Evolutionary conservation across 2,329 filamentous ascomycete genomes (phyloP).

Genomic region (Colletotrichum chlorophyti): DNA sequence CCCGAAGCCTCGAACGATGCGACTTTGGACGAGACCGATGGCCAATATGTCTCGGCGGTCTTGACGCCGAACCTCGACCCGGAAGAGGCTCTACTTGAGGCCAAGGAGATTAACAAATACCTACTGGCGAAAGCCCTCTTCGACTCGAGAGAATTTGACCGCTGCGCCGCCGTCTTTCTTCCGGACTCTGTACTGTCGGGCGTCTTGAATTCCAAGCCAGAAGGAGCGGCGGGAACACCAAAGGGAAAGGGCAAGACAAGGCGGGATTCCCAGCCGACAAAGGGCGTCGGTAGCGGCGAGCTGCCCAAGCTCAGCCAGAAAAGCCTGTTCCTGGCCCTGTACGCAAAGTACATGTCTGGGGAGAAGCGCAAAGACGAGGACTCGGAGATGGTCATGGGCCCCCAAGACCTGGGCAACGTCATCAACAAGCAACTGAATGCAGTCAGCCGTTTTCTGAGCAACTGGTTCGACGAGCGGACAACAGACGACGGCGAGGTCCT

Average conservation of each 20-base stretch:
- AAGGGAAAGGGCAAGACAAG: constrained; percentile 68
- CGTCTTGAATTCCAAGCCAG: constrained; percentile 59
- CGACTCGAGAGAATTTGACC: constrained; percentile 93
- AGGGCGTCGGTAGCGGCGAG: constrained; percentile 32
- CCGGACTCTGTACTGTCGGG: constrained; percentile 79
- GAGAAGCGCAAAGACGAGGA: constrained; percentile 98
- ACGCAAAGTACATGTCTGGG: constrained; percentile 90
- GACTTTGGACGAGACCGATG: constrained; percentile 48
- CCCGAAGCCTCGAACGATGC: constrained; percentile 64
- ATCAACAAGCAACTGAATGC: constrained; percentile 83
- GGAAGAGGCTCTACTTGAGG: constrained; percentile 77
- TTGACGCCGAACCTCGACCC: constrained; percentile 68
- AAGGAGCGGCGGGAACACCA: constrained; percentile 44
- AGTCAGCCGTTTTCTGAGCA: constrained; percentile 77
- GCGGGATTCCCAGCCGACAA: constrained; percentile 30
- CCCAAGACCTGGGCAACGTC: constrained; percentile 84
- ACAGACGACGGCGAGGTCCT: constrained; percentile 64
- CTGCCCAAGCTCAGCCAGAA: constrained; percentile 80
- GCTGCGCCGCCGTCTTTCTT: constrained; percentile 87
- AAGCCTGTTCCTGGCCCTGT: constrained; percentile 88
- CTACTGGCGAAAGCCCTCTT: constrained; percentile 93
- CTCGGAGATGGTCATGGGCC: constrained; percentile 95
- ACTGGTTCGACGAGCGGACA: constrained; percentile 77
- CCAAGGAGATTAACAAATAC: constrained; percentile 81
- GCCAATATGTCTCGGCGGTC: constrained; percentile 52